A percentile compares a stretch with the other conserved stretches of the same genome.
These are phyloP conservation scores for Fusarium odoratissimum DNA, from an alignment of 2,329 filamentous ascomycete genomes.

Conservation along the genomic window DNA sequence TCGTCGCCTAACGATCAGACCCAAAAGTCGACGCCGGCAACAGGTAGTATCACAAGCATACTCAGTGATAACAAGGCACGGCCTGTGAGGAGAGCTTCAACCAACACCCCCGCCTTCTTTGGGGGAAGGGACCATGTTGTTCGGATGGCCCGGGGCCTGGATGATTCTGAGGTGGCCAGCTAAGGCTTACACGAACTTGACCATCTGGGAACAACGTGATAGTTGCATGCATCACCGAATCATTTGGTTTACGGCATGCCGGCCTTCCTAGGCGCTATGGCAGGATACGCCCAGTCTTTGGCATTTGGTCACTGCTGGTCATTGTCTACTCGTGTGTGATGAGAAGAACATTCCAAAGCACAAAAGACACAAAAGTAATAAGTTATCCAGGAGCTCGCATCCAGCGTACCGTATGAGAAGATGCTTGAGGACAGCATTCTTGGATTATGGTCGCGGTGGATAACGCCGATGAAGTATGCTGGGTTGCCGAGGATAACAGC, in stretches of 20 bases:
- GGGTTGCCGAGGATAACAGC: neutral
- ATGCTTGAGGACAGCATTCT: neutral
- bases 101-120: neutral
- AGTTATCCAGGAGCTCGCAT: no score
- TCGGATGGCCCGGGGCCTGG: neutral
- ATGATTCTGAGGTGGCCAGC: neutral
- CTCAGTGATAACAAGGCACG: no score
- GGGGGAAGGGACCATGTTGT: neutral
- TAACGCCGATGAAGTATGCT: neutral
- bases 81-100: accelerated
- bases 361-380: neutral
- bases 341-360: neutral
- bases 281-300: neutral
- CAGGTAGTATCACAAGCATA: accelerated
- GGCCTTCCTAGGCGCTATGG: no score
- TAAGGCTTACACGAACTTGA: neutral
- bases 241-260: no score
- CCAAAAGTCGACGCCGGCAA: neutral
- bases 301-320: neutral
- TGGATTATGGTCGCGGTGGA: neutral
- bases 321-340: neutral
- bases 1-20: neutral
- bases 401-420: neutral
- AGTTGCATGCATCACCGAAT: neutral
- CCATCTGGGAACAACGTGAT: neutral